phyloP scores from a whole-genome alignment of 768 basidiomycete species.

The Hypsizygus marmoreus region DNA sequence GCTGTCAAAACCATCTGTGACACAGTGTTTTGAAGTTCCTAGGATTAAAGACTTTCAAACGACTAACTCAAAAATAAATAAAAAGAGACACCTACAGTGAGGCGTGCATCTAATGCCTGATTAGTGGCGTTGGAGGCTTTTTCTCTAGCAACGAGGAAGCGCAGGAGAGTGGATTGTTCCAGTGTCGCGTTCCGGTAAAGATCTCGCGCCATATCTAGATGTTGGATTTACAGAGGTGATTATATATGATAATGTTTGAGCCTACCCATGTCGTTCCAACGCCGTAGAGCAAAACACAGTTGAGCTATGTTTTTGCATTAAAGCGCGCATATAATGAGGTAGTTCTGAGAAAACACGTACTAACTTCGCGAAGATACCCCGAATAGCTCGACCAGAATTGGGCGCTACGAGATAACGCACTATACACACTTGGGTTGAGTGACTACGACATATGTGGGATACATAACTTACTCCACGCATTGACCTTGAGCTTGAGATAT shows the following conservation, averaged over 20 bases:
- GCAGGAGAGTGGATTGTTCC: conserved; percentile 55
- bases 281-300: conserved; percentile 72
- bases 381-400: conserved; percentile 89
- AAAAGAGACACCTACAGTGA: conserved; percentile 23
- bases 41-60: background rate
- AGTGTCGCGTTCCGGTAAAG: conserved; percentile 67
- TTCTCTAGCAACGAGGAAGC: conserved; percentile 48
- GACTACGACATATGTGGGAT: background rate
- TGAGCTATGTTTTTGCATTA: conserved; percentile 49
- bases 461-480: conserved; percentile 51
- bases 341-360: conserved; percentile 42
- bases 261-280: conserved; percentile 75
- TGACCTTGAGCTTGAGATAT: conserved; percentile 34
- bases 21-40: conserved; percentile 17
- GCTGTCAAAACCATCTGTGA: conserved; percentile 8
- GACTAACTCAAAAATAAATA: background rate
- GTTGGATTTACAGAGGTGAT: background rate
- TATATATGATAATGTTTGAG: background rate
- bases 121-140: conserved; percentile 28
- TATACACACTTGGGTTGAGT: conserved; percentile 23
- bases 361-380: conserved; percentile 77
- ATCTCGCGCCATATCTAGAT: conserved; percentile 59
- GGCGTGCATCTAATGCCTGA: conserved; percentile 28
- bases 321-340: conserved; percentile 2
- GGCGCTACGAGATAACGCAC: conserved; percentile 74